Evolutionary conservation across 2,329 filamentous ascomycete species (phyloP), one percentile per base, ranked within the genome.

Genomic region (Colletotrichum abscissum): DNA sequence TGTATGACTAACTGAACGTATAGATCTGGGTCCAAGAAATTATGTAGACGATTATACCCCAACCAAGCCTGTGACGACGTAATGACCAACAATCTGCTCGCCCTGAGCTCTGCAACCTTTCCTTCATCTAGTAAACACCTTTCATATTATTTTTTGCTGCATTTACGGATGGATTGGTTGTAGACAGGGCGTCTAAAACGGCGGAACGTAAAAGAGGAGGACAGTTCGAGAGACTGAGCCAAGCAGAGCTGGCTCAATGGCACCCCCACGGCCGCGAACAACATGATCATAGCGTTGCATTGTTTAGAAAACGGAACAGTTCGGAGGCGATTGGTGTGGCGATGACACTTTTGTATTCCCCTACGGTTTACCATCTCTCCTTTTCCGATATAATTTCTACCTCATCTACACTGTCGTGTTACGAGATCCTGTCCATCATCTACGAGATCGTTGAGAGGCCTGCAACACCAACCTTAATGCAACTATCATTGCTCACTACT

Each of bases 11-110:
- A 85, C 76, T 7, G 7, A 24, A 59, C 5, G 54, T 58, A 8
- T 76, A 88, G 86, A 84, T 88, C 79, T 88, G 86, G 86, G 82
- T 88, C 76, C 82, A 86, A 78, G 83, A 84, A 77, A 76, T 84
- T 78, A 54, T 38, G 46, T 55, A 88, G 87, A 75, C 85, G 63
- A 67, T 68, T 73, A 75, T 75, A 75, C 74, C 74, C 65, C 66
- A 58, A 63, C 57, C 65, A 75, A 68, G 63, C 73, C 69, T 24
- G 38, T 74, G 69, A 76, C 74, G 75, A 76, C 84, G 26, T 79
- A 80, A 56, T 84, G 49, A 86, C 52, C 85, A 82, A n/a, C 35
- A 62, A 63, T 24, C 28, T 58, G 60, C 67, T 73, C 56, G 63
- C 63, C 49, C 57, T 60, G 66, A 67, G 67, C 65, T 56, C 63